Evolutionary conservation across 2,329 filamentous ascomycete genomes (phyloP).

Genomic region (Basipetospora chlamydospora): DNA sequence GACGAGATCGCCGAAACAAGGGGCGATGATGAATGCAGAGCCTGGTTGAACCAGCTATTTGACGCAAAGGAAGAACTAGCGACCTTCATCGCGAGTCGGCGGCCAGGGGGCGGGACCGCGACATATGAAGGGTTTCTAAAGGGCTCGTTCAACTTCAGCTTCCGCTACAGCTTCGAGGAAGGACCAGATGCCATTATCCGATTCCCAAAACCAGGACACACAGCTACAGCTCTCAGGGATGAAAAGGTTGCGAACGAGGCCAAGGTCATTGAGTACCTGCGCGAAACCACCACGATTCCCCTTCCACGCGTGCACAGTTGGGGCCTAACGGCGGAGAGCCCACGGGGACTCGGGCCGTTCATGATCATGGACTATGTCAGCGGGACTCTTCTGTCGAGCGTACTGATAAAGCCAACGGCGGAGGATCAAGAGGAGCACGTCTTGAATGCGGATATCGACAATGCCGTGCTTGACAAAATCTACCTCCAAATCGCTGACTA

Average conservation of each 20-base stretch:
- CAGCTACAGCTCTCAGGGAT: slow-evolving; percentile 10
- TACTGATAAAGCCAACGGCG: slow-evolving; percentile 14
- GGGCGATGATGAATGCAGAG: slow-evolving; percentile 11
- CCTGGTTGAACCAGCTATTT: slow-evolving; percentile 10
- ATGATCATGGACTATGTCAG: slow-evolving; percentile 19
- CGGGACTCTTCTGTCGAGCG: slow-evolving; percentile 11
- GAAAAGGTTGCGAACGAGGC: slow-evolving; percentile 20
- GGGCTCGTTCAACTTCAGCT: slow-evolving; percentile 16
- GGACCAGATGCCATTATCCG: slow-evolving; percentile 13
- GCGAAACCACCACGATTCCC: slow-evolving; percentile 16
- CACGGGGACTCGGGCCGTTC: slow-evolving; percentile 17
- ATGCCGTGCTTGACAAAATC: slow-evolving; percentile 10
- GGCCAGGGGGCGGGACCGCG: slow-evolving; percentile 8
- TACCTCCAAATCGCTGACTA: slow-evolving; percentile 13
- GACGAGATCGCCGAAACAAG: slow-evolving; percentile 12
- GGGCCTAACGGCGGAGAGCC: slow-evolving; percentile 16
- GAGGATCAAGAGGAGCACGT: slow-evolving; percentile 11
- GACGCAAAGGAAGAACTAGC: slow-evolving; percentile 12
- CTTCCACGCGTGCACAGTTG: slow-evolving; percentile 14
- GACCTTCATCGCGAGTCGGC: slow-evolving; percentile 11
- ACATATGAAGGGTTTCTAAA: slow-evolving; percentile 13
- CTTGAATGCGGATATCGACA: slow-evolving; percentile 11
- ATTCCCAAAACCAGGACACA: slow-evolving; percentile 14
- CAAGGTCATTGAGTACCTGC: slow-evolving; percentile 14
- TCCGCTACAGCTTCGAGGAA: slow-evolving; percentile 11